A percentile compares a stretch with the other conserved stretches of the same genome.
These are phyloP conservation scores for Citropsis articulata DNA, from an alignment of 345 rosid genomes.

Conservation along the genomic window DNA sequence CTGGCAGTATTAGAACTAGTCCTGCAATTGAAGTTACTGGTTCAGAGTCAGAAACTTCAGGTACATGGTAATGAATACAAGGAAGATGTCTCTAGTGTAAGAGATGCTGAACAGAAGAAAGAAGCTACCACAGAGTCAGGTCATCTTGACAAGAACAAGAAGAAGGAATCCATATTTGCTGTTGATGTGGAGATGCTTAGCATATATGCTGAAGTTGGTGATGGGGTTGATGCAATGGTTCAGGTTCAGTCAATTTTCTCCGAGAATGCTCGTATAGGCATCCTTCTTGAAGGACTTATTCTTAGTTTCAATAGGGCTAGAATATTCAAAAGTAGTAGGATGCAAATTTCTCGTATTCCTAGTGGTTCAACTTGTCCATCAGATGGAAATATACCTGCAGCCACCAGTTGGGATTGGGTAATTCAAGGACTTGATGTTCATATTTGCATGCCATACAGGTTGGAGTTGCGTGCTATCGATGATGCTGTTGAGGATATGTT, in stretches of 20 bases:
- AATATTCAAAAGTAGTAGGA: conserved; percentile 75
- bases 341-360: conserved; percentile 94
- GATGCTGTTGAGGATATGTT: conserved; percentile 95
- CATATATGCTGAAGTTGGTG: conserved; percentile 85
- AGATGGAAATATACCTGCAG: conserved; percentile 43
- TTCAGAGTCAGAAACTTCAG: conserved; percentile 55
- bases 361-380: conserved; percentile 45
- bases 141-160: conserved; percentile 56
- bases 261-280: conserved; percentile 91
- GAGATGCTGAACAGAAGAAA: conserved; percentile 41
- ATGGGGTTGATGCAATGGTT: conserved; percentile 77
- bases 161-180: conserved; percentile 90
- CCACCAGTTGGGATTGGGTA: conserved; percentile 73
- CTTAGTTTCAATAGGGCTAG: conserved; percentile 72
- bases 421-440: conserved; percentile 92
- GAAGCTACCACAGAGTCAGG: conserved; percentile 41
- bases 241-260: conserved; percentile 96
- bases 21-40: conserved; percentile 61
- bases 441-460: conserved; percentile 80
- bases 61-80: conserved; percentile 29
- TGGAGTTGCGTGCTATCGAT: conserved; percentile 94
- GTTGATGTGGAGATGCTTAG: conserved; percentile 83
- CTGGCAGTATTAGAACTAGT: conserved; percentile 71
- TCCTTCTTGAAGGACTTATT: conserved; percentile 88
- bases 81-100: conserved; percentile 40